Conservation (phyloP, 73 alveolate genomes). For the Halteria grandinella region DNA sequence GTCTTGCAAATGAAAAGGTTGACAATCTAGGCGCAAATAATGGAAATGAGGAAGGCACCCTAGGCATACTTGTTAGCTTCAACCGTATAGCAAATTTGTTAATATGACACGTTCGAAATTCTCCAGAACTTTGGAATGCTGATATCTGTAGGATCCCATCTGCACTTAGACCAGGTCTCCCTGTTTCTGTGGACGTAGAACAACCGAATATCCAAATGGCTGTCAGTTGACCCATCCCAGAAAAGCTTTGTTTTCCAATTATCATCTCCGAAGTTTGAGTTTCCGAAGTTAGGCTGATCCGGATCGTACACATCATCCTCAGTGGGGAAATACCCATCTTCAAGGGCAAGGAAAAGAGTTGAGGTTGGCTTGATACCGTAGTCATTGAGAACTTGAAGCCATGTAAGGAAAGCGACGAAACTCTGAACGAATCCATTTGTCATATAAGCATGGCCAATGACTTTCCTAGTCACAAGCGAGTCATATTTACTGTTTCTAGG, state of each 20-base stretch:
- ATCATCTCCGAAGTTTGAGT: constrained; percentile 53
- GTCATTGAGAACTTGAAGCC: constrained; percentile 81
- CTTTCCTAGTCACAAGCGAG: constrained; percentile 77
- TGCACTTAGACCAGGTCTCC: constrained; percentile 70
- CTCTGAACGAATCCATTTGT: constrained; percentile 66
- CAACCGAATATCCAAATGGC: constrained; percentile 63
- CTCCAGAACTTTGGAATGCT: constrained; percentile 58
- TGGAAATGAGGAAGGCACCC: constrained; percentile 89
- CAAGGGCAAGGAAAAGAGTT: constrained; percentile 59
- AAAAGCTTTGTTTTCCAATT: background rate
- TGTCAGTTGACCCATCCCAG: constrained; percentile 61
- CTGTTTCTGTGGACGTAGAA: constrained; percentile 37
- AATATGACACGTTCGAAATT: constrained; percentile 33
- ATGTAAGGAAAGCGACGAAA: constrained; percentile 60
- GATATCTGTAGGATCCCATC: constrained; percentile 47
- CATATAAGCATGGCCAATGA: constrained; percentile 67
- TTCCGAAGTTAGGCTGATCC: constrained; percentile 39
- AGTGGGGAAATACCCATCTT: constrained; percentile 67
- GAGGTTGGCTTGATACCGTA: constrained; percentile 82
- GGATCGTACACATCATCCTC: constrained; percentile 56
- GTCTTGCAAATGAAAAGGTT: constrained; percentile 90
- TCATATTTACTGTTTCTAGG: constrained; percentile 89
- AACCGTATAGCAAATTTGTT: constrained; percentile 85
- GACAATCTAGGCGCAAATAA: constrained; percentile 85
- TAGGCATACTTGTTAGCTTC: constrained; percentile 95